Evolutionary conservation across 495 filamentous ascomycete species (phyloP), one percentile per base, ranked within the genome.

Genomic region (Immersiella caudata): DNA sequence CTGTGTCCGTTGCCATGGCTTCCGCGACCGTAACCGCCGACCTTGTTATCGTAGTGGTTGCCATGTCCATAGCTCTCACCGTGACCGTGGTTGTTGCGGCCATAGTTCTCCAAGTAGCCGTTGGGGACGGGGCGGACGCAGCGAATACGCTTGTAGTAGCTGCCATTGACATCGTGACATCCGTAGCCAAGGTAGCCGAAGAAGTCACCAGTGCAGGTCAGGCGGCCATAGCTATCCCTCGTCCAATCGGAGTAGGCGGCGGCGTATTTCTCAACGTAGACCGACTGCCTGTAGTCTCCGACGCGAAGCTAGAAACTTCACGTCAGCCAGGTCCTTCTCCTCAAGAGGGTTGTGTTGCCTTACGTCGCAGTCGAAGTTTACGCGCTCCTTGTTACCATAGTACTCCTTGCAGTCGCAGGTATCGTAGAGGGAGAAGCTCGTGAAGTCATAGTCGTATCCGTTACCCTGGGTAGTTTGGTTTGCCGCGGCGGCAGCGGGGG

Each of bases 361-460:
- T 57, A 71, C 67, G 65, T 72, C 70, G 29, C 70, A 65, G 50
- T 67, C 55, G n/a, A 72, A 58, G 26, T 60, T 61, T 49, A 35
- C n/a, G 22, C 70, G 58, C 56, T 68, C 61, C 56, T 69, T 58
- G 61, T 67, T 68, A 22, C 68, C 60, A 29, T 64, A 25, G 29
- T 46, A 22, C 27, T 54, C 51, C 22, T 62, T 69, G 67, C 71
- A 73, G 46, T 65, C 61, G 60, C 56, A 64, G 24, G 25, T 60
- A 50, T 64, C 66, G 35, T 50, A 73, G 57, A 66, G 49, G 11
- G 22, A 20, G 36, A 69, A 51, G 33, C 52, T 57, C 36, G 50
- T 55, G 62, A 62, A 35, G 27, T 52, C 58, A 56, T 67, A 29
- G 20, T 62, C 63, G 20, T 65, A 40, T 12, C 63, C 63, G 26